Percentiles rank a stretch among this genome's conserved stretches.
Conservation (phyloP, 2,329 filamentous ascomycete species). For the Daldinia sp. region DNA sequence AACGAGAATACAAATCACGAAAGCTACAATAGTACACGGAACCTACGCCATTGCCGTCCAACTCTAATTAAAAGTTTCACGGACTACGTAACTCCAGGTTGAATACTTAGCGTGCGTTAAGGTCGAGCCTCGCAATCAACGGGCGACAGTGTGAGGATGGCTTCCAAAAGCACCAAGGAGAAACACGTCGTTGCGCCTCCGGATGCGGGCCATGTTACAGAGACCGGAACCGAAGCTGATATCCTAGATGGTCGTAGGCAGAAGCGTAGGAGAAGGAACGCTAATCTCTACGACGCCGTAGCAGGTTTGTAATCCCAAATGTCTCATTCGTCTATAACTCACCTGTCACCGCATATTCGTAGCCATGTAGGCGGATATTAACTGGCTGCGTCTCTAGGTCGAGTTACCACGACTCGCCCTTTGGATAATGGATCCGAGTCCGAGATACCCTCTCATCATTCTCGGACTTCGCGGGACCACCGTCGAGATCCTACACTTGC, state of each 20-base stretch:
- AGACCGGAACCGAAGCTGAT: constrained; percentile 29
- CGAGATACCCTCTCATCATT: constrained; percentile 30
- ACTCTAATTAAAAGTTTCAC: background rate
- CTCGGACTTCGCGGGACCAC: constrained; percentile 36
- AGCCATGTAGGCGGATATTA: constrained; percentile 8
- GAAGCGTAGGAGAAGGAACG: constrained; percentile 45
- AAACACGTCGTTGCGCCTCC: constrained; percentile 30
- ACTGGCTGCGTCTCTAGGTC: constrained; percentile 43
- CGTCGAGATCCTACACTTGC: constrained; percentile 55
- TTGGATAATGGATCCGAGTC: constrained; percentile 38
- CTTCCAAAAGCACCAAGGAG: constrained; percentile 36
- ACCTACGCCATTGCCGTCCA: background rate
- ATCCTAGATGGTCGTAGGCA: constrained; percentile 30
- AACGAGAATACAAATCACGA: constrained; percentile 3
- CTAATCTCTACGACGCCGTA: constrained; percentile 76
- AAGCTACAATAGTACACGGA: too few relatives aligned
- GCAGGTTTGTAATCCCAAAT: constrained; percentile 59
- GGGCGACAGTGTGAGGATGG: constrained; percentile 30
- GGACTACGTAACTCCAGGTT: too few relatives aligned
- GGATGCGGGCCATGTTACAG: constrained; percentile 35
- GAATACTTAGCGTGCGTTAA: background rate
- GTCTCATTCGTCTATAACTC: background rate
- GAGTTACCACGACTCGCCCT: constrained; percentile 46
- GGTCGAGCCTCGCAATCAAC: constrained; percentile 27
- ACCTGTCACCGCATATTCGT: background rate